phyloP scores from a whole-genome alignment of 345 rosid species.

The Eucalyptus melliodora region DNA sequence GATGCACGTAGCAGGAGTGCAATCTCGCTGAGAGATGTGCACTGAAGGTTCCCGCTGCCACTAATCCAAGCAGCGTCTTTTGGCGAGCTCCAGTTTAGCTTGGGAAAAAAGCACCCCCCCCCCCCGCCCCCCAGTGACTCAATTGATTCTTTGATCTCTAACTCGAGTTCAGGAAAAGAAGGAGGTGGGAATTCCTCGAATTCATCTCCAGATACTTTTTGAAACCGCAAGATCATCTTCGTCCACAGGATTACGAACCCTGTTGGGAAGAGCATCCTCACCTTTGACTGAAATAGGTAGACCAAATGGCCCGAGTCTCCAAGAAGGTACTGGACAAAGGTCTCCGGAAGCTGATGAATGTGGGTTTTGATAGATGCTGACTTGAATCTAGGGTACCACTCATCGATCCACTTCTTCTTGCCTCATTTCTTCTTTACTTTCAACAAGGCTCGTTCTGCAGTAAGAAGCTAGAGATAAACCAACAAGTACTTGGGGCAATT shows the following conservation, averaged over 20 bases:
- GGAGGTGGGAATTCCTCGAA: slow-evolving; percentile 16
- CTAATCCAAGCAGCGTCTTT: slow-evolving; percentile 94
- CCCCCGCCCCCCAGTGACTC: slow-evolving; percentile 72
- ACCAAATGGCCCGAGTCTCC: slow-evolving; percentile 65
- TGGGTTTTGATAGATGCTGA: slow-evolving; percentile 50
- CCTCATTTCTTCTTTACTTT: slow-evolving; percentile 14
- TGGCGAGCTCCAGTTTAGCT: slow-evolving; percentile 87
- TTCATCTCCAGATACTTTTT: slow-evolving; percentile 44
- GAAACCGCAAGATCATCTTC: slow-evolving; percentile 54
- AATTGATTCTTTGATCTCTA: slow-evolving; percentile 47
- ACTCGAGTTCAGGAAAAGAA: slow-evolving; percentile 61
- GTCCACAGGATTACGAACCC: slow-evolving; percentile 50
- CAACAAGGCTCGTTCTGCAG: background rate
- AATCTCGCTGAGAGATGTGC: slow-evolving; percentile 31
- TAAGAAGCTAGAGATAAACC: background rate
- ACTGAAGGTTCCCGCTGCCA: slow-evolving; percentile 45
- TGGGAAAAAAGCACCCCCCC: slow-evolving; percentile 66
- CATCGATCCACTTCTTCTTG: slow-evolving; percentile 58
- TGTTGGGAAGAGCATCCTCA: slow-evolving; percentile 65
- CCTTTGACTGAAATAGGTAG: slow-evolving; percentile 53
- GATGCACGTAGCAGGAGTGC: slow-evolving; percentile 69
- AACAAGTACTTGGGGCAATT: background rate
- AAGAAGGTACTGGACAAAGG: slow-evolving; percentile 54
- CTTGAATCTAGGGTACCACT: slow-evolving; percentile 76
- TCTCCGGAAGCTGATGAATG: slow-evolving; percentile 58